Conservation (phyloP, 192 early-diverging fungal genomes). For the Spinellus fusiger region DNA sequence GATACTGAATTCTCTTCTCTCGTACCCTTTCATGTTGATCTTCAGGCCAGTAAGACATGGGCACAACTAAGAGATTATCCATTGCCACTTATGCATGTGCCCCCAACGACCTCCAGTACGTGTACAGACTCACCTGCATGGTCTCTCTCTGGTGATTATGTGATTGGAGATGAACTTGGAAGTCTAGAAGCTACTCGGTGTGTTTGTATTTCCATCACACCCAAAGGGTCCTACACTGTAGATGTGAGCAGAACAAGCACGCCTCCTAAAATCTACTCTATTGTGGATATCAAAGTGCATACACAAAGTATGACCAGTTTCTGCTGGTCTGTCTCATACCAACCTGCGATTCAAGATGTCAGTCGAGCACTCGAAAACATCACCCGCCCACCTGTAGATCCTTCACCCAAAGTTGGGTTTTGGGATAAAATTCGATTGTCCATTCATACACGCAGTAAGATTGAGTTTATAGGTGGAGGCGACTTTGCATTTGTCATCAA, state of each 20-base stretch:
- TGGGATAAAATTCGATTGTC: slow-evolving; percentile 42
- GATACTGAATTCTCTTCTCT: slow-evolving; percentile 33
- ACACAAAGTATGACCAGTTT: slow-evolving; percentile 7
- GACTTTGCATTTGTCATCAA: slow-evolving; percentile 33
- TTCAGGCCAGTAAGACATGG: slow-evolving; percentile 28
- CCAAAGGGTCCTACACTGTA: slow-evolving; percentile 11
- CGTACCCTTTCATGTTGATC: slow-evolving; percentile 35
- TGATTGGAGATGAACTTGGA: slow-evolving; percentile 36
- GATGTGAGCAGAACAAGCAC: slow-evolving; percentile 25
- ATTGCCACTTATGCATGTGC: slow-evolving; percentile 33
- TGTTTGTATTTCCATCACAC: slow-evolving; percentile 3
- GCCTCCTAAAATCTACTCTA: slow-evolving; percentile 38
- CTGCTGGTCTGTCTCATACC: slow-evolving; percentile 34
- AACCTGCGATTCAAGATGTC: slow-evolving; percentile 36
- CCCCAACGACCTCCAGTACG: not conserved
- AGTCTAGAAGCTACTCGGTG: slow-evolving; percentile 20
- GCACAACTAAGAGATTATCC: slow-evolving; percentile 38
- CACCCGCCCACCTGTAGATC: slow-evolving; percentile 36
- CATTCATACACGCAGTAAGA: slow-evolving; percentile 32
- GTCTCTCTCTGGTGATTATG: slow-evolving; percentile 33
- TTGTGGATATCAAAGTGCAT: slow-evolving; percentile 32
- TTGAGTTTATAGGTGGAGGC: slow-evolving; percentile 28
- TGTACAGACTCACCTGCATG: slow-evolving; percentile 13
- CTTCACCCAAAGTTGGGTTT: slow-evolving; percentile 32
- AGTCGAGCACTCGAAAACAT: slow-evolving; percentile 29